Evolutionary conservation across 78 protist genomes (phyloP), one percentile per base, ranked within the genome.

Genomic region (Chrysochromulina tobinii): DNA sequence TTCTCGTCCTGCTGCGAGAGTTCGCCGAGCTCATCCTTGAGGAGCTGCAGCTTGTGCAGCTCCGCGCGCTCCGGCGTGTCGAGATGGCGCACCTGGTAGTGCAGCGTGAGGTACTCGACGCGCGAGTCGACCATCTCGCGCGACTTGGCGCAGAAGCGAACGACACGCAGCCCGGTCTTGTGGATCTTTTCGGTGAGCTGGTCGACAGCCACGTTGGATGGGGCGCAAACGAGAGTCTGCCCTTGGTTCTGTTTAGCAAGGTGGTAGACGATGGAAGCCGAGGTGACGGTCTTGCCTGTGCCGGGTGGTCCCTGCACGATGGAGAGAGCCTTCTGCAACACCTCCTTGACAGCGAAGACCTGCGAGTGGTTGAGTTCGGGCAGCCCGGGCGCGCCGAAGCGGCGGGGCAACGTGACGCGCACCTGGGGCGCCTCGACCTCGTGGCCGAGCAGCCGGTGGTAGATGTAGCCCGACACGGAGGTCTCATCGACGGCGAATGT

Each of bases 221-320:
- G 99, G 20, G 99, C 99, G 79, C 98, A 96, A 64, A 99, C 99
- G 27, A 98, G 94, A 58, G 98, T 98, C 93, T 97, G 94, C 8
- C 93, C 94, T 48, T 90, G 88, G 85, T 51, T 88, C 68, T 88
- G 90, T 87, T 92, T 79, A 0, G 92, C 96, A 53, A 99, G 85
- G 90, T 98, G 99, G 94, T 98, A 98, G 48, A 99, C 99, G 61
- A 99, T 90, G 20, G 99, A 92, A 0, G 99, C 99, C 0, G 98
- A 96, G 18, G 99, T 98, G 38, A 98, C 98, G 8, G 99, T 99
- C 93, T 99, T 99, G 38, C 99, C 99, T 1, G 99, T 97, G 51
- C 99, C 99, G 3, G 99, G 99, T 20, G 99, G 99, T 20, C 99
- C 99, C 73, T 99, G 99, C 54, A 99, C 98, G 61, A 99, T 87